Evolutionary conservation across 495 filamentous ascomycete species (phyloP).

Genomic region (Penicillium steckii): DNA sequence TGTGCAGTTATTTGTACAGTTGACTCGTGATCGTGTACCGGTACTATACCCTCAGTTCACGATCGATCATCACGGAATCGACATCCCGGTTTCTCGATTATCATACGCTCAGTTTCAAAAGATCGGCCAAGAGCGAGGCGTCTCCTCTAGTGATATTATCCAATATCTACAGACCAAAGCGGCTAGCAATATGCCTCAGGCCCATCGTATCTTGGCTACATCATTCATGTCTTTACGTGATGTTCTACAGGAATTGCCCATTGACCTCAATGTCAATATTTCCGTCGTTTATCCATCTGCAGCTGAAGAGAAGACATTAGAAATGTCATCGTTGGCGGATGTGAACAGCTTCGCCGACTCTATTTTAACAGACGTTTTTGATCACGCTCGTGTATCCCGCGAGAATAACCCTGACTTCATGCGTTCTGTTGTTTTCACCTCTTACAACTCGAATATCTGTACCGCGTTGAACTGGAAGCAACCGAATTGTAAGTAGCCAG

Average conservation of each 20-base stretch:
- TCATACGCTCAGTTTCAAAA: slow-evolving; percentile 70
- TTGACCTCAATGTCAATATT: slow-evolving; percentile 78
- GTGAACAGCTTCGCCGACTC: slow-evolving; percentile 84
- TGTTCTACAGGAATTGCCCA: slow-evolving; percentile 69
- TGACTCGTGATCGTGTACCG: slow-evolving; percentile 82
- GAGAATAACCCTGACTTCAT: slow-evolving; percentile 66
- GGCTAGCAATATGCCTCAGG: slow-evolving; percentile 56
- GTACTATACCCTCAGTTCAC: slow-evolving; percentile 84
- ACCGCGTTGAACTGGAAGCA: slow-evolving; percentile 98
- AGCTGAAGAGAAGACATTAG: slow-evolving; percentile 63
- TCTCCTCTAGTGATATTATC: slow-evolving; percentile 41
- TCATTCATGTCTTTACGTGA: slow-evolving; percentile 75
- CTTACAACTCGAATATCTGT: slow-evolving; percentile 85
- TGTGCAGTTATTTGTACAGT: slow-evolving; percentile 83
- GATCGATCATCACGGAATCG: slow-evolving; percentile 74
- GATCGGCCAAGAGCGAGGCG: slow-evolving; percentile 55
- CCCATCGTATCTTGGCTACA: slow-evolving; percentile 67
- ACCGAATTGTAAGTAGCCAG: slow-evolving; percentile 72
- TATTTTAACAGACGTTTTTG: slow-evolving; percentile 82
- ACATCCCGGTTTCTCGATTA: slow-evolving; percentile 74
- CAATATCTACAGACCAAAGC: slow-evolving; percentile 43
- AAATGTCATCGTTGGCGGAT: slow-evolving; percentile 71
- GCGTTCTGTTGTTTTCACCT: slow-evolving; percentile 87
- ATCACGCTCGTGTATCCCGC: slow-evolving; percentile 77
- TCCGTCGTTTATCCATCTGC: slow-evolving; percentile 80